Evolutionary conservation across 768 basidiomycete species (phyloP), one percentile per base, ranked within the genome.

Genomic region (Cystobasidium tubakii): DNA sequence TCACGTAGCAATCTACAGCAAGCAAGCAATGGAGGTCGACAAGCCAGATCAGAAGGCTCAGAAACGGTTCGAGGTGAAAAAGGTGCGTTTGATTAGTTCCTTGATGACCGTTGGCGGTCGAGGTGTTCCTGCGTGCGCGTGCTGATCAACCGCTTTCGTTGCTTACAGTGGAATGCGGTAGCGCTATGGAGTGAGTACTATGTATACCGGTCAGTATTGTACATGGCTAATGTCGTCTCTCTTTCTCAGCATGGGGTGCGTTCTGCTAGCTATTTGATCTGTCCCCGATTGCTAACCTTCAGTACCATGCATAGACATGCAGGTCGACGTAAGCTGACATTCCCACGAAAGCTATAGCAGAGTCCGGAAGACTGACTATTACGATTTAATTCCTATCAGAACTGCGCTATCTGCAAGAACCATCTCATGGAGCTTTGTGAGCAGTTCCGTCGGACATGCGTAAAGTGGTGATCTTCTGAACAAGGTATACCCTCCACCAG

Each of bases 351-450:
- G 12, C 66, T 4, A 44, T 69, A 39, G 66, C 46, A 44, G 6
- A n/a, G n/a, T n/a, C n/a, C n/a, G n/a, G n/a, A n/a, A n/a, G n/a
- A n/a, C n/a, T n/a, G n/a, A n/a, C n/a, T n/a, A n/a, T n/a, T n/a
- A n/a, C n/a, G n/a, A n/a, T n/a, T n/a, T n/a, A n/a, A n/a, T n/a
- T n/a, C 25, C 13, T 17, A 4, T 65, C 95, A 98, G 83, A 99
- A 97, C 83, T 98, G 96, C 79, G 96, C 96, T 64, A 99, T 99
- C 84, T 99, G 96, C 86, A 88, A 93, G 69, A 97, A 97, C 81
- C 95, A 99, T 81, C 98, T 99, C 84, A 99, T 99, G 96, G 96
- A 99, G 82, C 89, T 98, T 55, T 99, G 96, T 98, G 78, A 79
- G 90, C 1, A 50, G 44, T 57, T 7, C 44, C 53, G 62, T 21